Percentiles rank a stretch among this genome's conserved stretches.
These are phyloP conservation scores for Trichodelitschia bisporula DNA, from an alignment of 495 filamentous ascomycete genomes.

Conservation along the genomic window DNA sequence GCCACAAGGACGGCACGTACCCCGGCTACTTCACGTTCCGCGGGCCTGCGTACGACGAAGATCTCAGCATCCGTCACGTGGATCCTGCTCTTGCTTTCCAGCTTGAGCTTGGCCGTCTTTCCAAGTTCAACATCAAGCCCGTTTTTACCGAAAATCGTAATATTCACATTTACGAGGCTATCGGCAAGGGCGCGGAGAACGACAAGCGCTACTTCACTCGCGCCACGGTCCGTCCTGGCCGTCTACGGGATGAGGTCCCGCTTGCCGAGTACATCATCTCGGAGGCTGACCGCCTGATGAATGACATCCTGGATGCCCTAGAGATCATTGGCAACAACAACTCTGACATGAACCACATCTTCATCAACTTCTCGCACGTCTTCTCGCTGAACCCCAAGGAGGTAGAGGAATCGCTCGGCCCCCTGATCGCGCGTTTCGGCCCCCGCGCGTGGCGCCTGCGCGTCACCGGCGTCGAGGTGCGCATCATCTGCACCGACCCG, in stretches of 20 bases:
- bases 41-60: slow-evolving; percentile 69
- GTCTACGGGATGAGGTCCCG: slow-evolving; percentile 87
- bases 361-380: slow-evolving; percentile 93
- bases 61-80: slow-evolving; percentile 84
- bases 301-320: slow-evolving; percentile 88
- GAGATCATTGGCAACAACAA: slow-evolving; percentile 99
- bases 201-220: slow-evolving; percentile 97
- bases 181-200: slow-evolving; percentile 78
- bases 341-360: slow-evolving; percentile 98
- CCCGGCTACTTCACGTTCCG: slow-evolving; percentile 97
- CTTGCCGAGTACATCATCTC: slow-evolving; percentile 95
- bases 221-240: slow-evolving; percentile 74
- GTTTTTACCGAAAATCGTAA: slow-evolving; percentile 98
- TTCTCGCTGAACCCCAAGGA: slow-evolving; percentile 79
- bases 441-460: slow-evolving; percentile 88
- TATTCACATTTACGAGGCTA: slow-evolving; percentile 93
- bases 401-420: slow-evolving; percentile 81
- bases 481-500: slow-evolving; percentile 88
- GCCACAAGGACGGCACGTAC: slow-evolving; percentile 80
- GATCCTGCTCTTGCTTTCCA: slow-evolving; percentile 96
- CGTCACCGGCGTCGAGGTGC: slow-evolving; percentile 92
- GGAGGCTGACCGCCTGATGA: slow-evolving; percentile 87
- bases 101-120: slow-evolving; percentile 75
- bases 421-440: slow-evolving; percentile 90
- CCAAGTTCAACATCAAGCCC: slow-evolving; percentile 92